A percentile compares a stretch with the other conserved stretches of the same genome.
phyloP scores from a whole-genome alignment of 163 green algal species.

The Volvox carteri region DNA sequence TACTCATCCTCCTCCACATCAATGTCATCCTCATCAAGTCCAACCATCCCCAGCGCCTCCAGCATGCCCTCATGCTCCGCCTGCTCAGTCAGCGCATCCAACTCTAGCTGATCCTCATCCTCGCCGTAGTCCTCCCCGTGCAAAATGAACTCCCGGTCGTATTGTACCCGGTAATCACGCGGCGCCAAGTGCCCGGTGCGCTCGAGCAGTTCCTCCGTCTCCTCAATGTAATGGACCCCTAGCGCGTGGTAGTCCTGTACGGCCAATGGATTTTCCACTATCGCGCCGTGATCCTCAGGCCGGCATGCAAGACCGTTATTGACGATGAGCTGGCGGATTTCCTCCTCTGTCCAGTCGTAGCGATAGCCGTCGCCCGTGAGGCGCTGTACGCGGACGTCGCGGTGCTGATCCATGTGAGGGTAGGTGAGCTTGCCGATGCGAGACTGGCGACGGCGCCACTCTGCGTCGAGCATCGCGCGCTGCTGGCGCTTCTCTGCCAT shows the following conservation, averaged over 20 bases:
- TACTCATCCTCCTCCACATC: conserved; percentile 1
- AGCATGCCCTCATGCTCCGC: conserved; percentile 1
- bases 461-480: conserved; percentile 60
- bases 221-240: conserved; percentile 61
- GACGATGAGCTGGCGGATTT: conserved; percentile 59
- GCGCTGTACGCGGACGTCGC: conserved; percentile 38
- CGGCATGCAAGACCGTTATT: conserved; percentile 50
- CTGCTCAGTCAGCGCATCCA: conserved; percentile 18
- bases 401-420: conserved; percentile 49
- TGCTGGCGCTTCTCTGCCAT: conserved; percentile 62
- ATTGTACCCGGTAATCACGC: conserved; percentile 6
- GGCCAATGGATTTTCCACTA: conserved; percentile 34
- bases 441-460: conserved; percentile 59
- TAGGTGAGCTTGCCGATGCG: conserved; percentile 57
- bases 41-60: conserved; percentile 4
- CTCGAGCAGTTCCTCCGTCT: conserved; percentile 69
- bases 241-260: conserved; percentile 53
- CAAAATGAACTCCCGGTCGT: conserved; percentile 53
- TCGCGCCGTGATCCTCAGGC: conserved; percentile 50
- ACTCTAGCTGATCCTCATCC: conserved; percentile 14
- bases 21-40: background rate
- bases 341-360: conserved; percentile 50
- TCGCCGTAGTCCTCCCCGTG: conserved; percentile 36
- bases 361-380: conserved; percentile 29
- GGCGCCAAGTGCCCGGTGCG: conserved; percentile 59